Conservation (phyloP, 768 basidiomycete genomes). For the Tylopilus plumbeoviolaceoides region DNA sequence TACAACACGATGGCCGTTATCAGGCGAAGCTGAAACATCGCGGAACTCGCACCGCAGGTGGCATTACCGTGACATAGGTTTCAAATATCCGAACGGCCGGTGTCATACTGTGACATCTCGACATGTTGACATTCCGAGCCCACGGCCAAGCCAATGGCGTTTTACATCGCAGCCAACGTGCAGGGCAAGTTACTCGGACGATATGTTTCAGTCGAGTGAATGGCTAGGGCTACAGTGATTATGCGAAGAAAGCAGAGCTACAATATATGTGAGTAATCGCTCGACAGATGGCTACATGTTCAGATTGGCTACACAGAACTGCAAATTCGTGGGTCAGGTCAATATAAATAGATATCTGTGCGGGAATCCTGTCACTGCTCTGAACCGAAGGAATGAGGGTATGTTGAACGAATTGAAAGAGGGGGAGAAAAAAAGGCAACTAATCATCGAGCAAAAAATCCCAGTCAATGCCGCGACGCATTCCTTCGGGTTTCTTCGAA, state of each 20-base stretch:
- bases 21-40: background rate
- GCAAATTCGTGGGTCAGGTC: constrained; percentile 4
- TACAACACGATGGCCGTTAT: background rate
- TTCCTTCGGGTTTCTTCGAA: constrained; percentile 48
- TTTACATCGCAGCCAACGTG: background rate
- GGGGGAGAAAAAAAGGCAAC: constrained; percentile 1
- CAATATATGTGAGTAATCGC: constrained; percentile 17
- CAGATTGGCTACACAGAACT: constrained; percentile 22
- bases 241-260: constrained; percentile 11
- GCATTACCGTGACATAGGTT: background rate
- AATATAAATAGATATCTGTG: constrained; percentile 21
- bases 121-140: background rate
- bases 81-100: background rate
- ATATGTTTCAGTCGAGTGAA: constrained; percentile 9
- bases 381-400: constrained; percentile 2
- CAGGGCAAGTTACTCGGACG: too few species aligned
- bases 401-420: constrained; percentile 13
- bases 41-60: too few species aligned
- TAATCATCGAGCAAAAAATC: constrained; percentile 75
- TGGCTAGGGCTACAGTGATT: constrained; percentile 24
- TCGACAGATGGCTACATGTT: constrained; percentile 24
- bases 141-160: background rate
- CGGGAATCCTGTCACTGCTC: constrained; percentile 9
- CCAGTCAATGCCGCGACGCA: constrained; percentile 55
- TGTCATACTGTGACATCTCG: background rate